These are phyloP conservation scores for Leptodontidium sp. DNA, from an alignment of 2,329 filamentous ascomycete genomes.

Conservation along the genomic window DNA sequence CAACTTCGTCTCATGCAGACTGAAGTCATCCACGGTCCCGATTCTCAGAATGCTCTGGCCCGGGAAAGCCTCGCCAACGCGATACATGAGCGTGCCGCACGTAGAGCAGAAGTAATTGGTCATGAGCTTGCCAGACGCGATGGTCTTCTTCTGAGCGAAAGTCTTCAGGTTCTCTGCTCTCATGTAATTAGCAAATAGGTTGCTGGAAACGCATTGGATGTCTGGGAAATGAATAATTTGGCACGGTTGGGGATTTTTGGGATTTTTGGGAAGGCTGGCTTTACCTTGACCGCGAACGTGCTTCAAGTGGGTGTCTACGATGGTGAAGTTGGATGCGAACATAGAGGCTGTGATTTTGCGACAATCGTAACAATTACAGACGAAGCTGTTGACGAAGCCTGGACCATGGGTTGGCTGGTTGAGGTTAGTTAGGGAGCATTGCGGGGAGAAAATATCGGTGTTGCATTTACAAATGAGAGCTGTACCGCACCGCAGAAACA, in stretches of 20 bases:
- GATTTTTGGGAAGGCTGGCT: too few relatives aligned
- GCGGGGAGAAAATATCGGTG: neutral
- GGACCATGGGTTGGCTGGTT: slow-evolving; percentile 54
- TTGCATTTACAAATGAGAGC: slow-evolving; percentile 56
- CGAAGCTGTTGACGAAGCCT: slow-evolving; percentile 57
- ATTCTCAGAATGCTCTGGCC: slow-evolving; percentile 59
- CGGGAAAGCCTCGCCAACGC: slow-evolving; percentile 54
- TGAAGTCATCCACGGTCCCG: slow-evolving; percentile 70
- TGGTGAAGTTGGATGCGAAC: slow-evolving; percentile 66
- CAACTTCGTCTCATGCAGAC: slow-evolving; percentile 63
- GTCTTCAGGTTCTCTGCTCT: slow-evolving; percentile 54
- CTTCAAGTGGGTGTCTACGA: slow-evolving; percentile 54
- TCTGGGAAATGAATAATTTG: too few relatives aligned
- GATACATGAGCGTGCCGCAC: slow-evolving; percentile 69
- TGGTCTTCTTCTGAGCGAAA: slow-evolving; percentile 57
- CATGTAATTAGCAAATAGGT: too few relatives aligned
- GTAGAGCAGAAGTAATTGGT: slow-evolving; percentile 67
- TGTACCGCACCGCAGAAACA: slow-evolving; percentile 67
- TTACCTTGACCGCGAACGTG: slow-evolving; percentile 56
- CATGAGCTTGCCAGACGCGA: slow-evolving; percentile 58
- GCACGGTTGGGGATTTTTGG: too few relatives aligned
- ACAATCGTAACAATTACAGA: slow-evolving; percentile 69
- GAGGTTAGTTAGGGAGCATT: neutral
- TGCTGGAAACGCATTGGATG: too few relatives aligned
- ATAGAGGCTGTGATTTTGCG: slow-evolving; percentile 69